Base-by-base conservation (phyloP, 805 yeast species). In the Ogataea populi-albae region DNA sequence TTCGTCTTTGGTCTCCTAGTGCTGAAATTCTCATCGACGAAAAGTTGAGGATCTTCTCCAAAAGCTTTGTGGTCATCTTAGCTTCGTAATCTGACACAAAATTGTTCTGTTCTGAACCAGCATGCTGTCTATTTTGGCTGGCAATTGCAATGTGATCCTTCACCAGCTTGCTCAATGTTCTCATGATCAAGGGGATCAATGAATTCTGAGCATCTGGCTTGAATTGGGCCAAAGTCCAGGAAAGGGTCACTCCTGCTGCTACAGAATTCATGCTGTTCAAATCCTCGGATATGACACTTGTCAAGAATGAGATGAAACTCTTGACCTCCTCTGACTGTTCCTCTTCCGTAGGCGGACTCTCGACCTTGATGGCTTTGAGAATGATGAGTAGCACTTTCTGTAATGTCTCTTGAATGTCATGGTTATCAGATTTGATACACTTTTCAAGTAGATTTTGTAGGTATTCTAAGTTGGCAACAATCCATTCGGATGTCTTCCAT, bases 1-100 rank as follows among this genome's bases (percentile, higher is more conserved):
- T 79, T 34, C 98, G 73, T 41, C 98, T 75, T 52, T 91, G 96
- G 49, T 93, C 99, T 2, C 96, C 97, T 17, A 94, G 66, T n/a
- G 76, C 73, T 0, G 94, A 77, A 4, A 93, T 86, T 46, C 97
- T 75, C 68, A 76, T 73, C 0, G 95, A 78, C 1, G 91, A 78
- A 34, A 91, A 71, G 45, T 81, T 80, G 35, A 93, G 65, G 17
- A 87, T 77, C 57, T 83, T 84, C 40, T 83, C 87, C 29, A 93
- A 64, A 23, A 88, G 62, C 40, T 73, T 77, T 0, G 93, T 81
- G 0, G 94, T 83, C 71, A 84, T 81, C 51, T 75, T 80, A 6
- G 91, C 85, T 52, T 87, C 96, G 46, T 72, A 74, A 35, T 84
- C 95, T 8, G 55, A 52, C 11, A 58, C 46, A 14, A 36, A 41